Evolutionary conservation across 2,329 filamentous ascomycete genomes (phyloP), one percentile per base, ranked within the genome.

Genomic region (Graphiopsis chlorocephala): DNA sequence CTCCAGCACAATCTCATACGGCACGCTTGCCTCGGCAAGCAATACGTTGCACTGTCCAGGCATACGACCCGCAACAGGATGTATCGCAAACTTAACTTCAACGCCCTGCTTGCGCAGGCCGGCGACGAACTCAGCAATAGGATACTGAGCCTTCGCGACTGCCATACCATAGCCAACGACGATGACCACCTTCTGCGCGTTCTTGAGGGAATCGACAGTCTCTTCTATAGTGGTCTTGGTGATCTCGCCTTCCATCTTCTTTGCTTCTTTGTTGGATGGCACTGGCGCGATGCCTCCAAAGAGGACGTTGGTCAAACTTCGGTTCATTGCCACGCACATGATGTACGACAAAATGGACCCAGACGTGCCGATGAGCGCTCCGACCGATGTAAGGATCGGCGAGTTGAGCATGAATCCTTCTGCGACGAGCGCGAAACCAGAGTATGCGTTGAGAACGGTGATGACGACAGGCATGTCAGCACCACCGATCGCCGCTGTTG

Each of bases 121-220:
- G 48, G 84, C 80, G 4, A 91, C 91, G 68, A 96, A 94, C 72
- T 93, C 91, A 4, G 90, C 90, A 61, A 96, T 92, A 25, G 92
- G 91, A 74, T 96, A 96, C 77, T 97, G 93, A 3, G 93, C 92
- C 78, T 96, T 96, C 10, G 93, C 92, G 1, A 97, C 92, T 0
- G 93, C 93, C 93, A 97, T 97, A 61, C 93, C 93, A 71, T 96
- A 97, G 0, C 93, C 93, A 5, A 96, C 92, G 1, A 94, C 88
- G 62, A 97, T 93, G 71, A 96, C 95, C 64, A 96, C 91, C 55
- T 85, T 93, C 72, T 96, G 91, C 0, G 92, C 89, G 67, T 89
- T 90, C 17, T 87, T 80, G 2, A 96, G 82, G 0, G 87, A 84
- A 29, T 96, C 91, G 1, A 90, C 90, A 0, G 91, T 89, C 55